These are phyloP conservation scores for Penicillium sp. DNA, from an alignment of 2,329 filamentous ascomycete species.

Conservation along the genomic window DNA sequence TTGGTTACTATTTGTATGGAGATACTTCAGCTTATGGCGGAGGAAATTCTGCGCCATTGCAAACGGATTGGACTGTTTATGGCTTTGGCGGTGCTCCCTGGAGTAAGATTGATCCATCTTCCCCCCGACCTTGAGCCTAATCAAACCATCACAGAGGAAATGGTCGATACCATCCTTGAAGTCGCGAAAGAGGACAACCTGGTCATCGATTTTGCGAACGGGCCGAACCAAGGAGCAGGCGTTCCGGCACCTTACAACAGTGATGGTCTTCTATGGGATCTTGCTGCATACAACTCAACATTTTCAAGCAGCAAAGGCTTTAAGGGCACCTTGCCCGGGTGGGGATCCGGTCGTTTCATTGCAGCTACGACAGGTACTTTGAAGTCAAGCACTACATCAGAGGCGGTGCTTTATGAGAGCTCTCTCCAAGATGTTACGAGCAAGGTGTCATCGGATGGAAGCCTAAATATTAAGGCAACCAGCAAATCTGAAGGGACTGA, in stretches of 20 bases:
- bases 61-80: slow-evolving; percentile 38
- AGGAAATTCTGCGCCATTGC: slow-evolving; percentile 5
- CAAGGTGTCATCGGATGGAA: neutral
- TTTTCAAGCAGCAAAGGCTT: slow-evolving; percentile 26
- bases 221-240: slow-evolving; percentile 51
- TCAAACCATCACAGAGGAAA: slow-evolving; percentile 7
- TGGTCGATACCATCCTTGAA: slow-evolving; percentile 30
- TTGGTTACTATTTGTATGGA: slow-evolving; percentile 42
- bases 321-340: slow-evolving; percentile 37
- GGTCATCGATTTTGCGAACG: slow-evolving; percentile 49
- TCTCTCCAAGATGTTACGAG: neutral
- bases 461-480: neutral
- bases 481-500: neutral
- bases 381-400: slow-evolving; percentile 3
- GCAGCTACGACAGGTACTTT: slow-evolving; percentile 23
- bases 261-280: slow-evolving; percentile 35
- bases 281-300: neutral
- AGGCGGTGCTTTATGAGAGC: neutral
- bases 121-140: neutral
- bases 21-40: slow-evolving; percentile 16
- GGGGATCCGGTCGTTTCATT: slow-evolving; percentile 36
- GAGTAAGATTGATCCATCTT: neutral
- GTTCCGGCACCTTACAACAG: slow-evolving; percentile 40
- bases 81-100: slow-evolving; percentile 43
- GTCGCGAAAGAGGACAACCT: slow-evolving; percentile 39